Conservation (phyloP, 257 asterid genomes). For the Solanum chmielewskii region DNA sequence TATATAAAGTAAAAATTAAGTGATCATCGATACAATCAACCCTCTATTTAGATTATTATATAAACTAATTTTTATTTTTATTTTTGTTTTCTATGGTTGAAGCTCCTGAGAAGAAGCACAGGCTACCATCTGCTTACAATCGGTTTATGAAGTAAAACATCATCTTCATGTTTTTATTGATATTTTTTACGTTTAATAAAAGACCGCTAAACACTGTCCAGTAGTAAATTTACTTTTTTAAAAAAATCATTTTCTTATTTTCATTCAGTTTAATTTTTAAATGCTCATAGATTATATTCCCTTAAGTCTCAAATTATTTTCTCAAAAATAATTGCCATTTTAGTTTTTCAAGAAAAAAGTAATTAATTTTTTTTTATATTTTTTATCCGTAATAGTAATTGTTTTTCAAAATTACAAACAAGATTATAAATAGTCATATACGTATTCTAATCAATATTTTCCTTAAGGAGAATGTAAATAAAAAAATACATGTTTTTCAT, state of each 20-base stretch:
- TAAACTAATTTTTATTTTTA: neutral
- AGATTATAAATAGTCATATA: too few relatives aligned
- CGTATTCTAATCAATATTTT: neutral
- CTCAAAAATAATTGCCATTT: too few relatives aligned
- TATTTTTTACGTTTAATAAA: neutral
- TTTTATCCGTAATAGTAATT: neutral
- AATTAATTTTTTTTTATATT: too few relatives aligned
- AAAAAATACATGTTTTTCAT: too few relatives aligned
- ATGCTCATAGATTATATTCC: neutral
- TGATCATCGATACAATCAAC: neutral
- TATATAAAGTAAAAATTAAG: neutral
- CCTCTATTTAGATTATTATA: neutral
- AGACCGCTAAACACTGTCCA: too few relatives aligned
- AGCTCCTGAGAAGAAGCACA: slow-evolving; percentile 98
- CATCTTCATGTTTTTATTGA: neutral
- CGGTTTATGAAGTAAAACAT: slow-evolving; percentile 81
- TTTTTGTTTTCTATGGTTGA: neutral
- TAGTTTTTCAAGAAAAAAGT: neutral
- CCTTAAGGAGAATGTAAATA: too few relatives aligned
- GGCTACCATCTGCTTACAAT: slow-evolving; percentile 99
- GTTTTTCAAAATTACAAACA: too few relatives aligned
- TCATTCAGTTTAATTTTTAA: neutral
- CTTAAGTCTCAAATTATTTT: neutral
- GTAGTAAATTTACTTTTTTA: too few relatives aligned
- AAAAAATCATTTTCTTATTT: neutral